Evolutionary conservation across 2,329 filamentous ascomycete genomes (phyloP), one percentile per base, ranked within the genome.

Genomic region (Aspergillus sp.): DNA sequence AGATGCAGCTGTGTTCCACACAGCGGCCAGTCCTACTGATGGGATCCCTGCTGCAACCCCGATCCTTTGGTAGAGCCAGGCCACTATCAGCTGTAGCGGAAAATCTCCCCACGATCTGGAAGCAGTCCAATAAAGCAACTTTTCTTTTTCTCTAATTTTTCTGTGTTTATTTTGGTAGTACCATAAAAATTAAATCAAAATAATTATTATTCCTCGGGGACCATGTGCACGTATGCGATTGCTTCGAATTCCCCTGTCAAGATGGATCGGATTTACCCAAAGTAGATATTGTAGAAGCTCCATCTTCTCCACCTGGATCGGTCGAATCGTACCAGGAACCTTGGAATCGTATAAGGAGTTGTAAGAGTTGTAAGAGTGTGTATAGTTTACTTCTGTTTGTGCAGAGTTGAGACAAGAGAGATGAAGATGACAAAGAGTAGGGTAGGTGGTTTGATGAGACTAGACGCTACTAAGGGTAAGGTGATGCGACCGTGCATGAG

Each of bases 81-180:
- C 45, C 44, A 54, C 47, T 56, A 54, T 53, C 42, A 16, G n/a
- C 48, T 46, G 51, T 60, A 61, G 59, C 60, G 58, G 59, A 51
- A 58, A 60, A 59, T 55, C 56, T 51, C 47, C 59, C 62, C 63
- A 64, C 62, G 62, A 66, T 63, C 58, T 60, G 53, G 58, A 56
- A 60, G 55, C 52, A 10, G 52, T 49, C 52, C 50, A 42, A 22
- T 20, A 53, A 53, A 45, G 46, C 50, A 49, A 40, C 35, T 52
- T 49, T 49, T 51, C 51, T 33, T 51, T 44, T 55, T 53, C 35
- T 50, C 43, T 47, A 36, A 8, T 38, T 44, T 14, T 17, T 53
- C 30, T 44, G 45, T 51, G 49, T 35, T 38, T 57, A 54, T 49
- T 44, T 50, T 51, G 42, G 49, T 51, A 11, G 32, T 4, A 16